Evolutionary conservation across 2,329 filamentous ascomycete species (phyloP).

Genomic region (Epicoccum sorghinum): DNA sequence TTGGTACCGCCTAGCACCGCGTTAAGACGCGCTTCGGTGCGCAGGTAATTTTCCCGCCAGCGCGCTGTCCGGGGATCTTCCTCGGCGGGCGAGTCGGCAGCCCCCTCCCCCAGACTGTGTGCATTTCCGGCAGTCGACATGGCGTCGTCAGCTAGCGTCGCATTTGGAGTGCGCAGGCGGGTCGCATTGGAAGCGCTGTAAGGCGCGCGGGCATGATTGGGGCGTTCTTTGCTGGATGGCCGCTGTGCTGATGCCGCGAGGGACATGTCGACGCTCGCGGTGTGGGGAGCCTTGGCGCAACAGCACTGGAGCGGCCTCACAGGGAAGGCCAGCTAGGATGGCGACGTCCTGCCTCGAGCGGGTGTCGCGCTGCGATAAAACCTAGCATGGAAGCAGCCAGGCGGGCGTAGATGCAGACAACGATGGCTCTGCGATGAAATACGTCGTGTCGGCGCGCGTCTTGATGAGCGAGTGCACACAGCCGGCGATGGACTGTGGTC

Average conservation of each 20-base stretch:
- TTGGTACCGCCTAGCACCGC: slow-evolving; percentile 68
- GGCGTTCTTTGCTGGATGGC: slow-evolving; percentile 50
- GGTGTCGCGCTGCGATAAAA: slow-evolving; percentile 47
- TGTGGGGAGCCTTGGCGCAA: slow-evolving; percentile 43
- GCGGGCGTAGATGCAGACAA: slow-evolving; percentile 33
- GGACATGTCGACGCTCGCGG: slow-evolving; percentile 44
- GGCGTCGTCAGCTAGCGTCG: slow-evolving; percentile 52
- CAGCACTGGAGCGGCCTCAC: slow-evolving; percentile 42
- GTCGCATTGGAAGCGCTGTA: slow-evolving; percentile 42
- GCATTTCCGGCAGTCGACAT: slow-evolving; percentile 48
- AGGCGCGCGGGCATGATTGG: slow-evolving; percentile 50
- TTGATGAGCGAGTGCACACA: slow-evolving; percentile 45
- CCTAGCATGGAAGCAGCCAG: slow-evolving; percentile 48
- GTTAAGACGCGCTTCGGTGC: slow-evolving; percentile 77
- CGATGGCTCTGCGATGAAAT: slow-evolving; percentile 45
- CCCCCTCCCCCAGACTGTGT: slow-evolving; percentile 45
- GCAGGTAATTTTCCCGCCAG: slow-evolving; percentile 79
- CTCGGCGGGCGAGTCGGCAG: slow-evolving; percentile 49
- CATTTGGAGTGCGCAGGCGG: slow-evolving; percentile 51
- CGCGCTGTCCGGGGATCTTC: slow-evolving; percentile 58
- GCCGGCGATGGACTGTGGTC: slow-evolving; percentile 30
- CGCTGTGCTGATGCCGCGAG: slow-evolving; percentile 46
- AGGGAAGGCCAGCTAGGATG: slow-evolving; percentile 45
- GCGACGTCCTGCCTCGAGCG: slow-evolving; percentile 51
- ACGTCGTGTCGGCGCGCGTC: slow-evolving; percentile 33